phyloP scores from a whole-genome alignment of 2,329 filamentous ascomycete species.

The Colletotrichum spinosum region DNA sequence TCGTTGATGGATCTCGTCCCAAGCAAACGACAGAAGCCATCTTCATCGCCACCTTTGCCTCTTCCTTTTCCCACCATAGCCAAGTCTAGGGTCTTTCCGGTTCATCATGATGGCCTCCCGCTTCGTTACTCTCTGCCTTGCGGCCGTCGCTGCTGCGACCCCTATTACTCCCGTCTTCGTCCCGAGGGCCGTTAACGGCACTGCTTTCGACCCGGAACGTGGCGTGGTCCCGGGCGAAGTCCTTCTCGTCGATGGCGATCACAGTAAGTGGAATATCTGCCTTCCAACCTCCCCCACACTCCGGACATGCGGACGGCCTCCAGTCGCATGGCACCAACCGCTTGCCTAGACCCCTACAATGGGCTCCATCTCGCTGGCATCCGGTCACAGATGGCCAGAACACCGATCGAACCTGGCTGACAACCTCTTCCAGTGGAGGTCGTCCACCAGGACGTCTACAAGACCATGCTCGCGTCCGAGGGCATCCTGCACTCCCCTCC shows the following conservation, averaged over 20 bases:
- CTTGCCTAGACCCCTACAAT: too few species aligned
- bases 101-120: constrained; percentile 12
- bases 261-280: constrained; percentile 20
- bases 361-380: too few species aligned
- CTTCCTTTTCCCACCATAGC: neutral
- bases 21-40: neutral
- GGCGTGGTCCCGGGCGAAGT: constrained; percentile 15
- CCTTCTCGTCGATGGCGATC: constrained; percentile 15
- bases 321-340: too few species aligned
- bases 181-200: constrained; percentile 20
- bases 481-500: constrained; percentile 8
- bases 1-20: too few species aligned
- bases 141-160: constrained; percentile 9
- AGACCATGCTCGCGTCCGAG: constrained; percentile 7
- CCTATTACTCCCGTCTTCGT: neutral
- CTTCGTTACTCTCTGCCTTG: constrained; percentile 26
- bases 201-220: constrained; percentile 14
- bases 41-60: neutral
- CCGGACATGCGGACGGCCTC: too few species aligned
- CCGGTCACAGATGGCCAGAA: too few species aligned
- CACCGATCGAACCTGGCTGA: neutral
- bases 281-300: neutral
- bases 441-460: constrained; percentile 6
- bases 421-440: constrained; percentile 21
- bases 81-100: neutral